phyloP scores from a whole-genome alignment of 768 basidiomycete species.

The Naganishia vaughanmartiniae region DNA sequence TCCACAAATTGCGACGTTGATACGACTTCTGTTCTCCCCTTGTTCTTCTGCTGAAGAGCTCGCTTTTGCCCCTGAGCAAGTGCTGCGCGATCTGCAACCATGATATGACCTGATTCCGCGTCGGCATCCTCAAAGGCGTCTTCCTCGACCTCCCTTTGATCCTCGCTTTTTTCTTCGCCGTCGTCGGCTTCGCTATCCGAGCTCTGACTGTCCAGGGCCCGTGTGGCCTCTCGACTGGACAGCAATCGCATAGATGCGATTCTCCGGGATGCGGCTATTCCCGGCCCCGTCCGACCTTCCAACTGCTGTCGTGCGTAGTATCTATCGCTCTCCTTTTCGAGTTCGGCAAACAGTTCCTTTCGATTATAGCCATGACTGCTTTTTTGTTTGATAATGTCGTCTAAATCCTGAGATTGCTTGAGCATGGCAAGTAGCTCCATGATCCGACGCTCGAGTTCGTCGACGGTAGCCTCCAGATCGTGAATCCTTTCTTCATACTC shows the following conservation, averaged over 20 bases:
- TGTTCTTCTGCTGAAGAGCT: conserved; percentile 37
- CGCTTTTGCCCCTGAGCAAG: conserved; percentile 35
- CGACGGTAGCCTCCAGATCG: conserved; percentile 53
- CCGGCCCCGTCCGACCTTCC: conserved; percentile 59
- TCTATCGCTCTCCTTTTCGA: conserved; percentile 22
- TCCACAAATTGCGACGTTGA: conserved; percentile 52
- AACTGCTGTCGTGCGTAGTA: conserved; percentile 57
- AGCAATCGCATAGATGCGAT: conserved; percentile 24
- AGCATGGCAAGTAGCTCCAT: conserved; percentile 11
- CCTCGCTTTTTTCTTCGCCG: conserved; percentile 21
- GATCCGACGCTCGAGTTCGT: conserved; percentile 21
- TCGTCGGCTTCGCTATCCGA: neutral
- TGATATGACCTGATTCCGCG: conserved; percentile 47
- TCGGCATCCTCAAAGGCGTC: conserved; percentile 35
- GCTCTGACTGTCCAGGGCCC: neutral
- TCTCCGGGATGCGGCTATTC: conserved; percentile 7
- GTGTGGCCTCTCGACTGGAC: conserved; percentile 16
- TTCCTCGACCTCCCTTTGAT: conserved; percentile 31
- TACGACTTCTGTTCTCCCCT: conserved; percentile 36
- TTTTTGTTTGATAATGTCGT: conserved; percentile 2
- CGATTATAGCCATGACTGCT: conserved; percentile 16
- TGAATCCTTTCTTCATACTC: conserved; percentile 81
- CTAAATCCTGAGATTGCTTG: conserved; percentile 17
- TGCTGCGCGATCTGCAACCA: conserved; percentile 44
- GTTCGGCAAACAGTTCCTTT: conserved; percentile 10